These are phyloP conservation scores for Leucocoprinus sp. DNA, from an alignment of 768 basidiomycete genomes.

Conservation along the genomic window DNA sequence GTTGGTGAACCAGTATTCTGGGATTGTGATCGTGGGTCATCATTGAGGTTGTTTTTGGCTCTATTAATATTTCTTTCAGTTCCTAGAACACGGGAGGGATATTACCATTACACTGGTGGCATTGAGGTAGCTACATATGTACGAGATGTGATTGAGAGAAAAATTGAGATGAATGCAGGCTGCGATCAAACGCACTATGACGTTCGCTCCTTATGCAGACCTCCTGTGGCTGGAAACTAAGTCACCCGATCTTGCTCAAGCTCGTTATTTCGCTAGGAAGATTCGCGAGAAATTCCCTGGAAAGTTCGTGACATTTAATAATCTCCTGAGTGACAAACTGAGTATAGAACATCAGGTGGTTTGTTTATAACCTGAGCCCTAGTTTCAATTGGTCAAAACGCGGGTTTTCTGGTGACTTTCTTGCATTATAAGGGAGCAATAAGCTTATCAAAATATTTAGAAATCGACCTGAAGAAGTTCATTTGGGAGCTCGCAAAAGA, in stretches of 20 bases:
- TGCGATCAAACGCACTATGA: slow-evolving; percentile 72
- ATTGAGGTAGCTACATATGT: slow-evolving; percentile 39
- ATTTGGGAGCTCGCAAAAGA: slow-evolving; percentile 88
- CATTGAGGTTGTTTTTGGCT: background rate
- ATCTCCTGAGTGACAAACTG: background rate
- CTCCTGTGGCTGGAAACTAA: slow-evolving; percentile 93
- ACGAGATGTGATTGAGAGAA: background rate
- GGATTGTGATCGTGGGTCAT: slow-evolving; percentile 76
- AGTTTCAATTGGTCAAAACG: slow-evolving; percentile 90
- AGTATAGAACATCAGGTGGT: slow-evolving; percentile 41
- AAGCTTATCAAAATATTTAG: slow-evolving; percentile 24
- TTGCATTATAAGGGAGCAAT: background rate
- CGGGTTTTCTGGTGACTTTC: slow-evolving; percentile 56
- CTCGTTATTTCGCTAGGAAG: slow-evolving; percentile 66
- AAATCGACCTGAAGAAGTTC: slow-evolving; percentile 73
- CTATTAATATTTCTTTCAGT: slow-evolving; percentile 31
- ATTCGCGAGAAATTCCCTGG: slow-evolving; percentile 66
- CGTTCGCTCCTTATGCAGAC: slow-evolving; percentile 82
- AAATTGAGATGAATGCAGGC: slow-evolving; percentile 29
- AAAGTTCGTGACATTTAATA: slow-evolving; percentile 37
- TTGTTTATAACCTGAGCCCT: slow-evolving; percentile 91
- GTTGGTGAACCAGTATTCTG: slow-evolving; percentile 67
- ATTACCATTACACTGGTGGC: slow-evolving; percentile 81
- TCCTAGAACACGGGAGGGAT: slow-evolving; percentile 85
- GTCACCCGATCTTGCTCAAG: slow-evolving; percentile 74